Evolutionary conservation across 805 yeast genomes (phyloP).

Genomic region (Teunomyces aglyptinius): DNA sequence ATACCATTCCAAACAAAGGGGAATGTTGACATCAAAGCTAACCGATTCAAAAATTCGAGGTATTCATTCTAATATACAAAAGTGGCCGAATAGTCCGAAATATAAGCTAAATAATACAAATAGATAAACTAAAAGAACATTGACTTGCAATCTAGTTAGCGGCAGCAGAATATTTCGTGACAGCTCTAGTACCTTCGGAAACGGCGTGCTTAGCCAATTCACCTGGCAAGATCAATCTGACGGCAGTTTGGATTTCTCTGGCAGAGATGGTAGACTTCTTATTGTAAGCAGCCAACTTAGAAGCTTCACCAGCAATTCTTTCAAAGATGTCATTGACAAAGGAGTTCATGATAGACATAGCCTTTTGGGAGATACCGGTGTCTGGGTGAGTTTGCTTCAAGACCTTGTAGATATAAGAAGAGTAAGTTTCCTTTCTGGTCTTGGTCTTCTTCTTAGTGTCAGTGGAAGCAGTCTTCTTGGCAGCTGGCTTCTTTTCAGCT

Average conservation of each 20-base stretch:
- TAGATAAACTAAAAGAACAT: slow-evolving; percentile 6
- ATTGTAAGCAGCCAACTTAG: slow-evolving; percentile 41
- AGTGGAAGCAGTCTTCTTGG: slow-evolving; percentile 31
- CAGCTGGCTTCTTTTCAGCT: slow-evolving; percentile 41
- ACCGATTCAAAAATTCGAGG: not conserved
- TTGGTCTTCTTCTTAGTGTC: slow-evolving; percentile 35
- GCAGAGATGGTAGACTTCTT: slow-evolving; percentile 39
- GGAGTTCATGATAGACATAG: slow-evolving; percentile 40
- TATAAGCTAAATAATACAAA: slow-evolving; percentile 14
- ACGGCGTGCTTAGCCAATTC: slow-evolving; percentile 41
- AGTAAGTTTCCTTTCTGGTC: slow-evolving; percentile 40
- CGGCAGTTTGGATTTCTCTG: slow-evolving; percentile 39
- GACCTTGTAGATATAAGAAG: slow-evolving; percentile 38
- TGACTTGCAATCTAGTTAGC: slow-evolving; percentile 23
- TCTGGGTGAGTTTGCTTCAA: slow-evolving; percentile 41
- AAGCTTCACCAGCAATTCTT: slow-evolving; percentile 37
- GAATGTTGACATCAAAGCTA: not conserved
- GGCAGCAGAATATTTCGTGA: slow-evolving; percentile 39
- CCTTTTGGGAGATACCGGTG: slow-evolving; percentile 40
- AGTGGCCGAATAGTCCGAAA: slow-evolving; percentile 5
- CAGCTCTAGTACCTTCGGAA: slow-evolving; percentile 41
- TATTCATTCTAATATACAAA: slow-evolving; percentile 13
- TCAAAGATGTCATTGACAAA: slow-evolving; percentile 38
- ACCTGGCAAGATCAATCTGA: slow-evolving; percentile 40
- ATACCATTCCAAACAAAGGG: not conserved